Evolutionary conservation across 2,329 filamentous ascomycete species (phyloP), one percentile per base, ranked within the genome.

Genomic region (Diaporthe nobilis): DNA sequence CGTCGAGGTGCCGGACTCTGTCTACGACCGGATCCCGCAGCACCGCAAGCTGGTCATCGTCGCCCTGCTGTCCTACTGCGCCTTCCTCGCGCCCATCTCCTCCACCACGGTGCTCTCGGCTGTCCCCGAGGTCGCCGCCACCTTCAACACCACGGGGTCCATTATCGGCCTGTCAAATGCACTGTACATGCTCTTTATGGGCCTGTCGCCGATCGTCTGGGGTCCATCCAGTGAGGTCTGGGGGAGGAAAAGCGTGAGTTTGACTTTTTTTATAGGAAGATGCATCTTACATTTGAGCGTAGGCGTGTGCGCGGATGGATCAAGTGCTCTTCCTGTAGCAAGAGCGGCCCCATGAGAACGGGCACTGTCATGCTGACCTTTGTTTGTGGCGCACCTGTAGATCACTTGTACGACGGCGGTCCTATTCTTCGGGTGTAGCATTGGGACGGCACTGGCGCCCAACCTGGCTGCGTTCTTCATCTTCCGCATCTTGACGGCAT

Each of bases 171-270:
- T 93, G 49, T 90, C 88, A 78, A 94, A 94, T 83, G 93, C 92
- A 0, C 81, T 94, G 17, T 94, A 94, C 79, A 87, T 94, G 84
- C 83, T 94, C 3, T 93, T 92, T 80, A 94, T 94, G 93, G 93
- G 92, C 0, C 78, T 94, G 7, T 88, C 87, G 3, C 90, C 92
- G 1, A 88, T 90, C 10, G 88, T 94, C 73, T 94, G 92, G 88
- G 92, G 92, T 0, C 92, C 93, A 0, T 83, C 94, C 57, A 91
- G 90, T 73, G 88, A 90, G 77, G 87, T 90, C 15, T 90, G 88
- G 78, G 90, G 90, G 4, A 84, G 90, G 73, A 84, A 88, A 77
- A 83, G 83, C 73, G 88, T 89, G 80, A 79, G 85, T 82, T 70
- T 31, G 25, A 61, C 47, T 72, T 31, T 22, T 37, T 39, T 2